Base-by-base conservation (phyloP, 2,329 filamentous ascomycete genomes). In the Claviceps fusiformis region DNA sequence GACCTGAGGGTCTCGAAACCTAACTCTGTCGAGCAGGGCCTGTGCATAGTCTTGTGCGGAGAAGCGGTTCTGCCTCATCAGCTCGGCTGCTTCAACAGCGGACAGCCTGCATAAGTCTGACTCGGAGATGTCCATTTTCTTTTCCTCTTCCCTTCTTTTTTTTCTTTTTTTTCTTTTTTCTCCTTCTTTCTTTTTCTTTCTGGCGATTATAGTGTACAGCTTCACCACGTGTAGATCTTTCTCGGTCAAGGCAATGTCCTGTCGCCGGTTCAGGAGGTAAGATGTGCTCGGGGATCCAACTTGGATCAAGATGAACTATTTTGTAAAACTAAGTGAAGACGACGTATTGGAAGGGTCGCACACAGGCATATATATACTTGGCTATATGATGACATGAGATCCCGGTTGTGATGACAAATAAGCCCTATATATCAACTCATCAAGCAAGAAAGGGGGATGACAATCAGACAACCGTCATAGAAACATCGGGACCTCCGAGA, bases 1-100 rank as follows among this genome's bases (percentile, higher is more conserved):
- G 8, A 80, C 72, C 0, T 66, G 61, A 9, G 64, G 57, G 57
- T 80, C 74, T 4, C 76, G 68, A 15, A 67, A 56, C 37, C 71
- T 62, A 52, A 79, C 76, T 15, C 70, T 73, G 0, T 64, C 55
- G 11, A 81, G 69, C 2, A 80, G 65, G 0, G 76, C 73, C 35
- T 64, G 65, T 2, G 73, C 75, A 59, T 79, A 79, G 8, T 70
- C 62, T 59, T 76, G 72, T 1, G 80, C 73, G 0, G 75, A 77
- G 8, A 79, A 63, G 27, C 52, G 29, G 37, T 52, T 54, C 8
- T 33, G 35, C 43, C 52, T 44, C n/a, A 60, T 57, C 52, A 57
- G n/a, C 9, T 57, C 55, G 33, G 51, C 56, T 45, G 54, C 54
- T 31, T 57, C 50, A 11, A 48, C 46, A 15, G 56, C 56, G 45